phyloP scores from a whole-genome alignment of 345 rosid species.

The Euphorbia peplus region DNA sequence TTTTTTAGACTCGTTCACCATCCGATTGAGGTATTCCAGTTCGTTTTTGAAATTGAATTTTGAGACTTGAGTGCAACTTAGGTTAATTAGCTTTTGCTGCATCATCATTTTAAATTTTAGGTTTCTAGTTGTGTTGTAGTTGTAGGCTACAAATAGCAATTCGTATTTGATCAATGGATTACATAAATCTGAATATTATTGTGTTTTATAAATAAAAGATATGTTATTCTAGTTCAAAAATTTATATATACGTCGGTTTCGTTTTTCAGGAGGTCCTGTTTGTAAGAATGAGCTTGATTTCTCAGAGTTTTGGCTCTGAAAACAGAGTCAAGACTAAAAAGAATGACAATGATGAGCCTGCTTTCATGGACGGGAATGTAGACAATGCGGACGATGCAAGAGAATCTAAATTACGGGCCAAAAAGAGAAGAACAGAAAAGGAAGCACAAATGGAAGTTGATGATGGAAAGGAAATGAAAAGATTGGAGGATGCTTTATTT shows the following conservation, averaged over 20 bases:
- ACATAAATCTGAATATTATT: too few relatives aligned
- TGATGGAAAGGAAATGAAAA: slow-evolving; percentile 60
- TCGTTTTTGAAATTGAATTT: too few relatives aligned
- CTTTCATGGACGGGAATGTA: slow-evolving; percentile 20
- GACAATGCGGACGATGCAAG: slow-evolving; percentile 35
- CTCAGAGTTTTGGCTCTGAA: slow-evolving; percentile 50
- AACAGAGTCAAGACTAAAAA: slow-evolving; percentile 32
- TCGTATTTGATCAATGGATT: too few relatives aligned
- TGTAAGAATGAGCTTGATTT: slow-evolving; percentile 55
- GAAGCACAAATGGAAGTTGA: slow-evolving; percentile 44
- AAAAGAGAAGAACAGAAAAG: slow-evolving; percentile 62
- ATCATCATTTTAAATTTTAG: too few relatives aligned
- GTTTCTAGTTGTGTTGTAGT: too few relatives aligned
- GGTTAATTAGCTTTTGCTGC: too few relatives aligned
- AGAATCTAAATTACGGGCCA: slow-evolving; percentile 34
- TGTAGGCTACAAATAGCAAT: too few relatives aligned
- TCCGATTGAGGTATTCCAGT: too few relatives aligned
- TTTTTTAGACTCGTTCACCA: too few relatives aligned
- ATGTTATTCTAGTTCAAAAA: not conserved
- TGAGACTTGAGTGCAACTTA: too few relatives aligned
- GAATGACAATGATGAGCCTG: slow-evolving; percentile 30
- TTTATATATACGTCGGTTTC: not conserved
- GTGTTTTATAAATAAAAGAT: not conserved
- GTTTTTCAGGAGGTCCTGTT: slow-evolving; percentile 15
- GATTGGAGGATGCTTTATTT: slow-evolving; percentile 65